A percentile compares a stretch with the other conserved stretches of the same genome.
phyloP scores from a whole-genome alignment of 2,329 filamentous ascomycete genomes.

The Penicillium hesseltinei region DNA sequence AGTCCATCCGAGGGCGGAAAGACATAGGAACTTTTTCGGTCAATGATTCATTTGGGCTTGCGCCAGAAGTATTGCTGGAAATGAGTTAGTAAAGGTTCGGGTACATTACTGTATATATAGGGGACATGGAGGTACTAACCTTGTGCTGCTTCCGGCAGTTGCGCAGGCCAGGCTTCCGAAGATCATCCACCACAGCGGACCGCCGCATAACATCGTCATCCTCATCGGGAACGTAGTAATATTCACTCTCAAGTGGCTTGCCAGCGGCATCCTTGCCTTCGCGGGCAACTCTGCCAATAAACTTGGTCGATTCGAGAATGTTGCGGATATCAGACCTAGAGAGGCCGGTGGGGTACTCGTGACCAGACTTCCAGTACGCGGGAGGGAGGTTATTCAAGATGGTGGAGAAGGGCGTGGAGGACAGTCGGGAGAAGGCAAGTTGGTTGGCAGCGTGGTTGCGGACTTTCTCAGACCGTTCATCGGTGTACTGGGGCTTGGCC shows the following conservation, averaged over 20 bases:
- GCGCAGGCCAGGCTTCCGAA: conserved; percentile 84
- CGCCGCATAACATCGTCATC: conserved; percentile 77
- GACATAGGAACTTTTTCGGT: conserved; percentile 3
- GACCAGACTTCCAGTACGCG: conserved; percentile 54
- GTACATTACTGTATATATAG: conserved; percentile 1
- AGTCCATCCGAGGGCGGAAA: conserved; percentile 12
- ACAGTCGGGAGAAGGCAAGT: conserved; percentile 87
- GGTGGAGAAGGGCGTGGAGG: conserved; percentile 84
- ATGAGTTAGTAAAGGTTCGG: conserved; percentile 23
- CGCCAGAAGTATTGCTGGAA: conserved; percentile 70
- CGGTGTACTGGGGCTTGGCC: conserved; percentile 20
- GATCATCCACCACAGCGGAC: conserved; percentile 77
- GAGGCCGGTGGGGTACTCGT: conserved; percentile 47
- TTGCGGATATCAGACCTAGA: conserved; percentile 63
- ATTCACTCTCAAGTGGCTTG: conserved; percentile 90
- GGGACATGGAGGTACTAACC: conserved; percentile 55
- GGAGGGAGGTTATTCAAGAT: conserved; percentile 83
- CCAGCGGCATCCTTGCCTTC: conserved; percentile 96
- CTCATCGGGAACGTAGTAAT: conserved; percentile 89
- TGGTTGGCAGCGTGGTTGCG: conserved; percentile 91
- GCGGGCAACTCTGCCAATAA: conserved; percentile 82
- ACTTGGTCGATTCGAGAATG: conserved; percentile 71
- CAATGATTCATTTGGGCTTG: conserved; percentile 52
- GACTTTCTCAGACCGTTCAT: conserved; percentile 38
- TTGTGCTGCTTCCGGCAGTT: conserved; percentile 95